These are phyloP conservation scores for Hordeum pubiflorum DNA, from an alignment of 202 grass and related monocot species.

Conservation along the genomic window DNA sequence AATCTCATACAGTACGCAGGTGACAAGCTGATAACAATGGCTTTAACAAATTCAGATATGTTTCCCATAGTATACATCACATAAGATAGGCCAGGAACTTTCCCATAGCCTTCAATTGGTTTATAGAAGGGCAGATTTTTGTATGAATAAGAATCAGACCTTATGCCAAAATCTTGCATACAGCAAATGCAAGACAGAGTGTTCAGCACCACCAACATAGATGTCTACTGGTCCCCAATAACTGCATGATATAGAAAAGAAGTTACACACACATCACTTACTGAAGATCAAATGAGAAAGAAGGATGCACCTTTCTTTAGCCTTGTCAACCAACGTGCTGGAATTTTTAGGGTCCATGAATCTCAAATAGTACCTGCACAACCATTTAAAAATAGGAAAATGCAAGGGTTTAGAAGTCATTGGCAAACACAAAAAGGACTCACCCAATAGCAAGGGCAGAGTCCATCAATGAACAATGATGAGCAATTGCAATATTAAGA, in stretches of 20 bases:
- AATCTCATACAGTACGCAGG: neutral
- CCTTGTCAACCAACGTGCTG: conserved; percentile 70
- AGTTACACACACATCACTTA: neutral
- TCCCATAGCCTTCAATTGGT: neutral
- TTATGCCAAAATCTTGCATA: conserved; percentile 99
- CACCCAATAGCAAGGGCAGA: neutral
- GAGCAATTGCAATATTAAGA: neutral
- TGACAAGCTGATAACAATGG: neutral
- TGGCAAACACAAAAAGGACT: neutral
- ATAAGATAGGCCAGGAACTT: conserved; percentile 12
- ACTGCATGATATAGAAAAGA: conserved; percentile 34
- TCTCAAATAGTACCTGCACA: conserved; percentile 87
- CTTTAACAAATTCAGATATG: conserved; percentile 6
- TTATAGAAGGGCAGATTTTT: neutral
- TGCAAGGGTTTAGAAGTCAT: neutral
- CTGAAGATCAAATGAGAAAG: conserved; percentile 1
- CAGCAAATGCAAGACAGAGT: conserved; percentile 98
- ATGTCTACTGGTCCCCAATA: conserved; percentile 97
- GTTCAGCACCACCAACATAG: conserved; percentile 94
- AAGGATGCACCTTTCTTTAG: conserved; percentile 77
- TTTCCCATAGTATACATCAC: neutral
- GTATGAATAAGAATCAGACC: conserved; percentile 27
- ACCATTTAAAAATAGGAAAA: neutral
- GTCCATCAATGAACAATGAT: neutral
- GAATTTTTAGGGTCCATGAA: conserved; percentile 97